phyloP scores from a whole-genome alignment of 257 asterid genomes.

The Jacaranda mimosifolia region DNA sequence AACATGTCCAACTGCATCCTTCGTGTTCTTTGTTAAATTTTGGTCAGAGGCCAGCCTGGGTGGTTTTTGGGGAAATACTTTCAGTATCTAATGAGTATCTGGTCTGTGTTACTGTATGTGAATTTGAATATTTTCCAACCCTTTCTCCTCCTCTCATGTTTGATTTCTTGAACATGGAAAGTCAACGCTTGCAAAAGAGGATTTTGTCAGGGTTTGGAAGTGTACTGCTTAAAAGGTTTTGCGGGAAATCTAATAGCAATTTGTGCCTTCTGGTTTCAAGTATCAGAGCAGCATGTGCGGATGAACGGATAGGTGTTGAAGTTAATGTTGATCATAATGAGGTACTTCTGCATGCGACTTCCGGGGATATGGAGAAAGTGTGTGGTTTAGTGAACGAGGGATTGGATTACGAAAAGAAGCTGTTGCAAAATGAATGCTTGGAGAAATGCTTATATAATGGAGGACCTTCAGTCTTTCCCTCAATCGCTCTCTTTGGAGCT shows the following conservation, averaged over 20 bases:
- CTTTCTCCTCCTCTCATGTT: slow-evolving; percentile 69
- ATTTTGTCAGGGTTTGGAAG: slow-evolving; percentile 71
- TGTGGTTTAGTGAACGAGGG: slow-evolving; percentile 51
- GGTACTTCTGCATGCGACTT: slow-evolving; percentile 69
- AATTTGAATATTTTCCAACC: slow-evolving; percentile 55
- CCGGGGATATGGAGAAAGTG: slow-evolving; percentile 71
- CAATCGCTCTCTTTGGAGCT: slow-evolving; percentile 88
- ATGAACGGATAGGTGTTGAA: slow-evolving; percentile 73
- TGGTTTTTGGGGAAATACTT: slow-evolving; percentile 81
- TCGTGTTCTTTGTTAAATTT: slow-evolving; percentile 83
- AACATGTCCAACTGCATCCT: slow-evolving; percentile 84
- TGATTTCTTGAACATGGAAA: slow-evolving; percentile 69
- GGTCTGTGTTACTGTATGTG: slow-evolving; percentile 82
- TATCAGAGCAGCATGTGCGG: slow-evolving; percentile 62
- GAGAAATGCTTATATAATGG: slow-evolving; percentile 74
- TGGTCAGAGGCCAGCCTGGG: slow-evolving; percentile 81
- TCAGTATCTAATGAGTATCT: slow-evolving; percentile 72
- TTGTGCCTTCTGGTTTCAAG: slow-evolving; percentile 62
- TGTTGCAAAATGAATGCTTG: slow-evolving; percentile 75
- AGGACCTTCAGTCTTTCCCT: slow-evolving; percentile 59
- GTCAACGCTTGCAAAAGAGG: slow-evolving; percentile 63
- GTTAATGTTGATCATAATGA: slow-evolving; percentile 74
- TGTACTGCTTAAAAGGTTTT: slow-evolving; percentile 71
- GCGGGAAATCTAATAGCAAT: slow-evolving; percentile 70
- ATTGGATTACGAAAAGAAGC: slow-evolving; percentile 66